These are phyloP conservation scores for Mycena sp. DNA, from an alignment of 1,284 basidiomycete genomes.

Conservation along the genomic window DNA sequence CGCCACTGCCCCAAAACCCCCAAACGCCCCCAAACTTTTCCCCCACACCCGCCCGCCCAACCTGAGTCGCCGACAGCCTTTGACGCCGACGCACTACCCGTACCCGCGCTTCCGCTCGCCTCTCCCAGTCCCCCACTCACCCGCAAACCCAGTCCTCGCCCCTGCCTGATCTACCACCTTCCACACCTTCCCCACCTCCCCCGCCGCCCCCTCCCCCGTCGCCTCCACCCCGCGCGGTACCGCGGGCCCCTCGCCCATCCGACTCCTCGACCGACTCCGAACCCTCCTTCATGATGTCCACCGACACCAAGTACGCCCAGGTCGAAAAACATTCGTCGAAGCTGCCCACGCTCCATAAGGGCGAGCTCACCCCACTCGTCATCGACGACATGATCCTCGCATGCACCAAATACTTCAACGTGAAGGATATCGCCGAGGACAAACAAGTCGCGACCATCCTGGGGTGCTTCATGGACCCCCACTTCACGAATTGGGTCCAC, in stretches of 20 bases:
- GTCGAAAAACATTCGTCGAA: background rate
- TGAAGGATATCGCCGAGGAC: background rate
- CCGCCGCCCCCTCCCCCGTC: background rate
- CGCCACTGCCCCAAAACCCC: background rate
- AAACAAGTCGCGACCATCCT: background rate
- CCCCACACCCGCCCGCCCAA: background rate
- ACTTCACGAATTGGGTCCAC: background rate
- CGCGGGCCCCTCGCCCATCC: background rate
- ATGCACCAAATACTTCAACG: too few relatives aligned
- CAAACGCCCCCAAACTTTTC: too few relatives aligned
- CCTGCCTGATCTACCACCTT: background rate
- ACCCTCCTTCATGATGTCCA: background rate
- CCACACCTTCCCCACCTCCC: background rate
- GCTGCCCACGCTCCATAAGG: background rate
- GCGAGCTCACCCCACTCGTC: background rate
- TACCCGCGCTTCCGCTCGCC: background rate
- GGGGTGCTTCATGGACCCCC: background rate
- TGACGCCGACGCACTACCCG: background rate
- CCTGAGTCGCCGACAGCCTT: background rate
- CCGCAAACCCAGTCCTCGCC: too few relatives aligned
- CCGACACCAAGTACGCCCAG: background rate
- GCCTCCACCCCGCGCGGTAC: background rate
- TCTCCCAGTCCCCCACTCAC: background rate
- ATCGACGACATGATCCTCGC: background rate
- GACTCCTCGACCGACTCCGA: too few relatives aligned